Conservation (phyloP, 371 early-diverging fungal species). For the Phascolomyces articulosus region DNA sequence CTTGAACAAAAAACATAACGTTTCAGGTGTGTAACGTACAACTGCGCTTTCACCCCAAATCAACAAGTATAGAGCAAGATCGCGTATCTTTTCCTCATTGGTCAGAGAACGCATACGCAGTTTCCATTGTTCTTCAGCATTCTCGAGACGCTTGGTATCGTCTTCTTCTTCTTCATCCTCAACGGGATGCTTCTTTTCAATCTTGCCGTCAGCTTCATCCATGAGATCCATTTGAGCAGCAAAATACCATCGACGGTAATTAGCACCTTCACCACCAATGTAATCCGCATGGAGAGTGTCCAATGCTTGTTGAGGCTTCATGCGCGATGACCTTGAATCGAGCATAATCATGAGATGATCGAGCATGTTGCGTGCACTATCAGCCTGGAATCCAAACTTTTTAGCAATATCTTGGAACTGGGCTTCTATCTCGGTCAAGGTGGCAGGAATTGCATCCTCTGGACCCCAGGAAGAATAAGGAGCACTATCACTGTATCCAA, state of each 20-base stretch:
- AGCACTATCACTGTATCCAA: slow-evolving; percentile 15
- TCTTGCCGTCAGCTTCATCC: slow-evolving; percentile 56
- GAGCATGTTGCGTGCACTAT: slow-evolving; percentile 73
- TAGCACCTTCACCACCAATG: slow-evolving; percentile 84
- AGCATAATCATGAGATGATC: slow-evolving; percentile 82
- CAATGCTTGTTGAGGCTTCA: slow-evolving; percentile 76
- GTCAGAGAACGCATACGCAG: slow-evolving; percentile 74
- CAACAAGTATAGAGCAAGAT: slow-evolving; percentile 79
- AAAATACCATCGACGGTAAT: slow-evolving; percentile 89
- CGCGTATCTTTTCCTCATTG: slow-evolving; percentile 69
- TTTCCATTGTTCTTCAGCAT: slow-evolving; percentile 73
- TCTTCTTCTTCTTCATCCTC: slow-evolving; percentile 41
- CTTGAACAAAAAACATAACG: slow-evolving; percentile 85
- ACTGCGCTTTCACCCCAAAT: slow-evolving; percentile 91
- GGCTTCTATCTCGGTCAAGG: slow-evolving; percentile 67
- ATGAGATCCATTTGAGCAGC: slow-evolving; percentile 79
- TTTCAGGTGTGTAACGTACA: slow-evolving; percentile 80
- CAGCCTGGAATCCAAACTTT: slow-evolving; percentile 81
- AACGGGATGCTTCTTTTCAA: slow-evolving; percentile 29
- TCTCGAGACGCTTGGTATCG: slow-evolving; percentile 43
- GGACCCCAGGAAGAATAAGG: slow-evolving; percentile 75
- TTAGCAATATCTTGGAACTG: slow-evolving; percentile 63
- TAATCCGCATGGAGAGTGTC: slow-evolving; percentile 85
- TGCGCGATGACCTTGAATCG: slow-evolving; percentile 84
- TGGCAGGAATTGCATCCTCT: slow-evolving; percentile 64